A percentile compares a stretch with the other conserved stretches of the same genome.
Evolutionary conservation across 2,329 filamentous ascomycete species (phyloP).

Genomic region (Ceratocystis lukuohia): DNA sequence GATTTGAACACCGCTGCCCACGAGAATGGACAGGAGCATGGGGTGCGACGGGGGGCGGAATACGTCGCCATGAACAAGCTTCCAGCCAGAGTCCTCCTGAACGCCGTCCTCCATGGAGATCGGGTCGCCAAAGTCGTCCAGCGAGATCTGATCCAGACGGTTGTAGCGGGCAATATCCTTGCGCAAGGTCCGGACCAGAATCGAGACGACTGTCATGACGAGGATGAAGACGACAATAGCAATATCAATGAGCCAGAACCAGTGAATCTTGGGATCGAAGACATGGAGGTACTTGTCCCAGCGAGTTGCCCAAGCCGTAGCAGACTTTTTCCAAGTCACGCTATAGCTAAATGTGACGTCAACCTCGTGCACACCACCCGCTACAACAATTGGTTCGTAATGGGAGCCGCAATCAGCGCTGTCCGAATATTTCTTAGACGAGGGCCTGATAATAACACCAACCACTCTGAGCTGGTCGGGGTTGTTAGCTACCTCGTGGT

Average conservation of each 20-base stretch:
- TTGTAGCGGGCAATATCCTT: slow-evolving; percentile 98
- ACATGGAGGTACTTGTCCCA: slow-evolving; percentile 99
- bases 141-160: slow-evolving; percentile 74
- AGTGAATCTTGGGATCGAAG: slow-evolving; percentile 95
- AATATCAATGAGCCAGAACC: slow-evolving; percentile 96
- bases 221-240: slow-evolving; percentile 89
- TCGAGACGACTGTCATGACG: slow-evolving; percentile 81
- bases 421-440: slow-evolving; percentile 49
- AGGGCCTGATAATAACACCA: slow-evolving; percentile 76
- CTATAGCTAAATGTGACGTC: slow-evolving; percentile 80
- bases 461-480: slow-evolving; percentile 70
- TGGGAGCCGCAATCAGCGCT: slow-evolving; percentile 50
- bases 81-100: slow-evolving; percentile 97
- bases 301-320: slow-evolving; percentile 84
- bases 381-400: slow-evolving; percentile 48
- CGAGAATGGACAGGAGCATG: slow-evolving; percentile 69
- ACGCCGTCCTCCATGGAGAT: slow-evolving; percentile 75
- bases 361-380: slow-evolving; percentile 39
- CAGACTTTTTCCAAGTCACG: slow-evolving; percentile 73
- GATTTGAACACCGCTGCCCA: slow-evolving; percentile 88
- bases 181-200: slow-evolving; percentile 71
- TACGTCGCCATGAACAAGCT: slow-evolving; percentile 92
- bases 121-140: slow-evolving; percentile 76
- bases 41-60: slow-evolving; percentile 79
- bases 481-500: slow-evolving; percentile 58